Evolutionary conservation across 73 alveolate genomes (phyloP).

Genomic region (Diophrys sp.): DNA sequence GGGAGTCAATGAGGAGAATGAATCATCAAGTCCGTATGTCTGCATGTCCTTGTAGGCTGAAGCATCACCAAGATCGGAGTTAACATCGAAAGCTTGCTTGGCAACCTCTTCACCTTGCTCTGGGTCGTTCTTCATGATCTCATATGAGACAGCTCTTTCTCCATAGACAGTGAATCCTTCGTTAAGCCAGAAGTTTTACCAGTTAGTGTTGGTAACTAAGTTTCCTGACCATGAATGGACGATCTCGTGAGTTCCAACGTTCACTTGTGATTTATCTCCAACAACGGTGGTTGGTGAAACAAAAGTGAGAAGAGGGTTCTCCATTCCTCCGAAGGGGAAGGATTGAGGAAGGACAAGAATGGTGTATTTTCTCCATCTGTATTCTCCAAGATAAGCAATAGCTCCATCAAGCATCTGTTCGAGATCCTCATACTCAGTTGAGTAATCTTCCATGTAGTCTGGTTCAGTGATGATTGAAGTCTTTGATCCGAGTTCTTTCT

Average conservation of each 20-base stretch:
- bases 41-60: conserved; percentile 46
- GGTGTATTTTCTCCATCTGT: conserved; percentile 77
- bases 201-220: conserved; percentile 75
- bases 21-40: conserved; percentile 42
- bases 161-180: conserved; percentile 83
- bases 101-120: conserved; percentile 35
- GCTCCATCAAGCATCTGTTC: conserved; percentile 54
- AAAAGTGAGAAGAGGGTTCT: conserved; percentile 84
- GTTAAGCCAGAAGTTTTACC: conserved; percentile 88
- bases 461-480: conserved; percentile 72
- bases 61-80: conserved; percentile 40
- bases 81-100: conserved; percentile 19
- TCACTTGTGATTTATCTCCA: conserved; percentile 72
- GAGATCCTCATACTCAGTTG: conserved; percentile 56
- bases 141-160: conserved; percentile 62
- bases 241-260: conserved; percentile 82
- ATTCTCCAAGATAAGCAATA: conserved; percentile 56
- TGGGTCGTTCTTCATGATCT: conserved; percentile 22
- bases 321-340: conserved; percentile 95
- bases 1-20: conserved; percentile 45
- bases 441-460: conserved; percentile 35
- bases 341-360: conserved; percentile 79
- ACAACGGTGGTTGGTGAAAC: conserved; percentile 79
- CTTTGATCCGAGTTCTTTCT: conserved; percentile 42
- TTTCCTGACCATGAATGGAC: conserved; percentile 91